phyloP scores from a whole-genome alignment of 176 grass and related monocot genomes.

The Thalia dealbata region DNA sequence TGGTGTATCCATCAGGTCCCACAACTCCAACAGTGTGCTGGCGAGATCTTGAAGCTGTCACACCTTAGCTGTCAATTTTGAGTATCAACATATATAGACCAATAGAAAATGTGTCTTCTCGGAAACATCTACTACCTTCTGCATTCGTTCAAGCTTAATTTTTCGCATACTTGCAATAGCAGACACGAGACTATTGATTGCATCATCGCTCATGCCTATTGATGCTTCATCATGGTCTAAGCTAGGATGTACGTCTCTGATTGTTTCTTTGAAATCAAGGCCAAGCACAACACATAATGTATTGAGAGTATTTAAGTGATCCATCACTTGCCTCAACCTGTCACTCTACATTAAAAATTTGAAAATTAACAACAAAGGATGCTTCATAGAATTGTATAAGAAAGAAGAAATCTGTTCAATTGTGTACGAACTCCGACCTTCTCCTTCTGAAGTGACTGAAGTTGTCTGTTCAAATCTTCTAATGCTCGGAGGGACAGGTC shows the following conservation, averaged over 20 bases:
- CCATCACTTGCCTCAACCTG: constrained; percentile 39
- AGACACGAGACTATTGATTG: constrained; percentile 30
- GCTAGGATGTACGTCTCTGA: neutral
- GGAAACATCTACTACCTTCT: constrained; percentile 28
- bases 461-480: constrained; percentile 35
- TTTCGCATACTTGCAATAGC: constrained; percentile 43
- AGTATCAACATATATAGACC: neutral
- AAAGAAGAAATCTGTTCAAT: neutral
- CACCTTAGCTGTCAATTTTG: neutral
- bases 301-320: constrained; percentile 31
- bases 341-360: constrained; percentile 31
- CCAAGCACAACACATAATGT: constrained; percentile 51
- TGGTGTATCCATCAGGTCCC: constrained; percentile 92
- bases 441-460: constrained; percentile 44
- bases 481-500: constrained; percentile 47
- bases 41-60: constrained; percentile 70
- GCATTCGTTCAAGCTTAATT: constrained; percentile 50
- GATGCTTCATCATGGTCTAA: constrained; percentile 8
- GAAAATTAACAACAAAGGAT: neutral
- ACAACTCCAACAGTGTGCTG: constrained; percentile 68
- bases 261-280: constrained; percentile 31
- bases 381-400: neutral
- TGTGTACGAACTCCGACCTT: constrained; percentile 31
- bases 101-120: neutral
- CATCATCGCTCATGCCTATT: constrained; percentile 31